Base-by-base conservation (phyloP, 2,329 filamentous ascomycete species). In the Torrubiella hemipterigena region DNA sequence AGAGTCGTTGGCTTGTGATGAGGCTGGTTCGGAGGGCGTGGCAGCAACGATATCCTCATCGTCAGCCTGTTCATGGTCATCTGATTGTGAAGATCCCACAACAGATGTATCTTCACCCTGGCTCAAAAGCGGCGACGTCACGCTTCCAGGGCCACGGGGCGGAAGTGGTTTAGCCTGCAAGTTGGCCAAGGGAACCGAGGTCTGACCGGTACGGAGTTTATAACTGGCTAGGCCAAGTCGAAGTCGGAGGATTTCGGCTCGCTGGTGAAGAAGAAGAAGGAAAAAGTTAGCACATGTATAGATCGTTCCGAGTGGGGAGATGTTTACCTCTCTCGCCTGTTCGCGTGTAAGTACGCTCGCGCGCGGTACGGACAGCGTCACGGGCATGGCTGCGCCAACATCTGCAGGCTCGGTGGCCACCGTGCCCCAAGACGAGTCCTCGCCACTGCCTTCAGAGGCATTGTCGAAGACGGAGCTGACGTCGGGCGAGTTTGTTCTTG, bases 121-220 rank as follows among this genome's bases (percentile, higher is more conserved):
- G n/a, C n/a, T n/a, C n/a, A n/a, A n/a, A n/a, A n/a, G n/a, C n/a
- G n/a, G n/a, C n/a, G n/a, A n/a, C n/a, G n/a, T n/a, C n/a, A n/a
- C n/a, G n/a, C n/a, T n/a, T n/a, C n/a, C n/a, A n/a, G n/a, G n/a
- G n/a, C n/a, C n/a, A n/a, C n/a, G n/a, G n/a, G n/a, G n/a, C n/a
- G 39, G 41, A 19, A 58, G 41, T 6, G 52, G 54, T 29, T 46
- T 50, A 17, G 34, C 47, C 44, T 74, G 59, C 14, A 85, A 61
- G 27, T 70, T 56, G 33, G 74, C 63, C 38, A 83, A 65, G 2
- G 79, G 76, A 17, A 81, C 64, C 35, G 69, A 59, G 32, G 74
- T 68, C 53, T 87, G 81, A 37, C 80, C 75, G 3, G 81, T 86
- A 35, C 67, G 69, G 41, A 87, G 63, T 55, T 86, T 86, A 62